Evolutionary conservation across 371 early-diverging fungal genomes (phyloP), one percentile per base, ranked within the genome.

Genomic region (Mortierella sp.): DNA sequence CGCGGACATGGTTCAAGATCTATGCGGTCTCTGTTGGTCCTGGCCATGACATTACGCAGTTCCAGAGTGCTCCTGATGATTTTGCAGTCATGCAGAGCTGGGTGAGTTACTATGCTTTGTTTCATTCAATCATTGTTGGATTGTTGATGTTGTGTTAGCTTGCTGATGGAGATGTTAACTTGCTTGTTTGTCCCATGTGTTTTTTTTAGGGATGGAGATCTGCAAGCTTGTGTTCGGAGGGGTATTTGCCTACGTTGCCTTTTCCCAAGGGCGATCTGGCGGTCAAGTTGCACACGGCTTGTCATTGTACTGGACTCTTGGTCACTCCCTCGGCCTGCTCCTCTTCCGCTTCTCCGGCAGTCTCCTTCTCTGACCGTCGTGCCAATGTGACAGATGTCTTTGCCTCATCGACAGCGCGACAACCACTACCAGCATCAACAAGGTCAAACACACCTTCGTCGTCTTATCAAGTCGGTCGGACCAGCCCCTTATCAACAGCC

Each of bases 1-100:
- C 88, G 1, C 86, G 81, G 74, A 90, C 92, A 0, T 93, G 93
- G 93, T 91, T 93, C 88, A 91, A 90, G 75, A 91, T 93, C 40
- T 91, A 87, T 73, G 91, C 89, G 51, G 88, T 91, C 13, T 82
- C 91, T 10, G 73, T 88, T 44, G 90, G 89, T 3, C 93, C 93
- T 0, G 83, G 83, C 19, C 91, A 93, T 74, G 80, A 87, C n/a
- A 77, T 93, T 74, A 91, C 89, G 0, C 78, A 91, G 46, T 92
- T 91, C 73, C 91, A 92, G 74, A 90, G 92, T 55, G 88, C 89
- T 54, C 91, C 93, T 43, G 92, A 92, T 72, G 88, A 91, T 31
- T 92, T 92, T 75, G 73, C 87, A 11, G 73, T 90, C 0, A 55
- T 87, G 34, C 92, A 91, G 43, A 91, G 91, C 54, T 91, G 93